Conservation (phyloP, 208 protist genomes). For the Trypanosoma lewisi region DNA sequence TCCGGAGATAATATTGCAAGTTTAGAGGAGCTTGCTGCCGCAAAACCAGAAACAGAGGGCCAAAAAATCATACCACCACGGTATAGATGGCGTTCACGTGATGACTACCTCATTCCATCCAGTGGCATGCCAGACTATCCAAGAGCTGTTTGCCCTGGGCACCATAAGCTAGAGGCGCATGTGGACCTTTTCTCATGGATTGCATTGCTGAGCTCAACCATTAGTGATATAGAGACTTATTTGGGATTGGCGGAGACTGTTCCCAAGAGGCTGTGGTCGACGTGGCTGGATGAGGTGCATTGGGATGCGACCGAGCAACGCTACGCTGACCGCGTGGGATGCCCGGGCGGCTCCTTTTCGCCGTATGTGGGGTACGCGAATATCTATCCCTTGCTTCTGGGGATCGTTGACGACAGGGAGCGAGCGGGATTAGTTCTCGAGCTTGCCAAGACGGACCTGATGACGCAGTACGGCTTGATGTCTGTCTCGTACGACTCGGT, state of each 20-base stretch:
- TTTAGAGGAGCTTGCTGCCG: slow-evolving; percentile 5
- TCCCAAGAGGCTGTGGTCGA: slow-evolving; percentile 55
- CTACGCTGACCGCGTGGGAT: slow-evolving; percentile 73
- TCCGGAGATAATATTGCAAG: slow-evolving; percentile 14
- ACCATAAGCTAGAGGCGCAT: slow-evolving; percentile 63
- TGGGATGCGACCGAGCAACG: slow-evolving; percentile 58
- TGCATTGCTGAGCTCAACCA: slow-evolving; percentile 60
- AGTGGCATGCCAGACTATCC: slow-evolving; percentile 88
- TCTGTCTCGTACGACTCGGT: slow-evolving; percentile 70
- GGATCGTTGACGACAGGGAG: slow-evolving; percentile 42
- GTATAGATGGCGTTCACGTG: slow-evolving; percentile 82
- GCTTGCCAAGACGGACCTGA: slow-evolving; percentile 49
- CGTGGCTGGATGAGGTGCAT: slow-evolving; percentile 64
- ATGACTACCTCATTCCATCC: slow-evolving; percentile 42
- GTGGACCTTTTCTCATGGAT: slow-evolving; percentile 84
- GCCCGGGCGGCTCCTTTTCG: slow-evolving; percentile 45
- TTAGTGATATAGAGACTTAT: slow-evolving; percentile 57
- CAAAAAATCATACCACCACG: slow-evolving; percentile 24
- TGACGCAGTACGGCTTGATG: slow-evolving; percentile 66
- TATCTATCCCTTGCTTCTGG: slow-evolving; percentile 70
- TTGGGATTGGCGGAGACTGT: slow-evolving; percentile 55
- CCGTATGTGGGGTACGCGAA: slow-evolving; percentile 79
- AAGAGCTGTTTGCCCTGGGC: slow-evolving; percentile 46
- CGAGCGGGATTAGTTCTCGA: slow-evolving; percentile 39
- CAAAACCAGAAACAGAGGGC: neutral